Percentiles rank a stretch among this genome's conserved stretches.
Evolutionary conservation across 306 rosid genomes (phyloP).

Genomic region (Vigna hirtella): DNA sequence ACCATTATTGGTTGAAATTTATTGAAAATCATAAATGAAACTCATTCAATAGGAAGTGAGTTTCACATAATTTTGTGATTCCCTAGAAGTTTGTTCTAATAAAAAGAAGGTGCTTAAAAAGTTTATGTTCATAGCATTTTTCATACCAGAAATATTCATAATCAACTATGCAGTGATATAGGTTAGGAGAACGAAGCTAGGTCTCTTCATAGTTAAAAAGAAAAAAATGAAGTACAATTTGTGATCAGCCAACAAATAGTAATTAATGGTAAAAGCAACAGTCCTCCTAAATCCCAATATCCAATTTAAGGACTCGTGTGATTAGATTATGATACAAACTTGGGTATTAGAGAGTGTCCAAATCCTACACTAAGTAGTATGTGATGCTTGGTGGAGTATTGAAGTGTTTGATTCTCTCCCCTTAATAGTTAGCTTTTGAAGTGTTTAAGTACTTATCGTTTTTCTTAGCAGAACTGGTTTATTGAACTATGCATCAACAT

Average conservation of each 20-base stretch:
- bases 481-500: conserved; percentile 19
- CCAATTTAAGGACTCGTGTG: neutral
- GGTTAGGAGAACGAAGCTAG: neutral
- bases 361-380: no score
- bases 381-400: no score
- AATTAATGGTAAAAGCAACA: neutral
- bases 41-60: no score
- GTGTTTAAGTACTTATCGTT: no score
- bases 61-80: neutral
- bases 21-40: no score
- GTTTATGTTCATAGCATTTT: neutral
- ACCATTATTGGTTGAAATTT: no score
- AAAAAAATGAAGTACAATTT: neutral
- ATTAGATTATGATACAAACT: neutral
- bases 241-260: neutral
- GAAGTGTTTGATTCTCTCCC: no score
- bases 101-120: neutral
- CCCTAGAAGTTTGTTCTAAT: neutral
- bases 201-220: neutral
- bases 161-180: neutral
- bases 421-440: no score
- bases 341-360: no score
- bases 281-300: no score
- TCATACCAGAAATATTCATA: neutral
- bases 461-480: no score